These are phyloP conservation scores for Spergularia bocconei DNA, from an alignment of 148 eudicot species.

Conservation along the genomic window DNA sequence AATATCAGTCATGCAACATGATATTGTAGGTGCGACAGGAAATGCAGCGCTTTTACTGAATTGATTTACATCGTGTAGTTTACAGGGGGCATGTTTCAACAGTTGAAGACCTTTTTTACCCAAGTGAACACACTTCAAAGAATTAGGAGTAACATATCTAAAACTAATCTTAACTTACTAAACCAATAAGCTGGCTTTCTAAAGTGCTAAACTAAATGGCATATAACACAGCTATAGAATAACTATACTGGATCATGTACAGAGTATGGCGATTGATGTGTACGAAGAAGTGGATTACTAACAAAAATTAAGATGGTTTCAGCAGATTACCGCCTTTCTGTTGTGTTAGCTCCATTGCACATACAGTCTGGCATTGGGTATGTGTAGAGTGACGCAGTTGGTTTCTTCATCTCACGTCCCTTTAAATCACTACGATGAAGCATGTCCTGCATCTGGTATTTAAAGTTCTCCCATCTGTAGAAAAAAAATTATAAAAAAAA, in stretches of 20 bases:
- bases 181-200: conserved; percentile 14
- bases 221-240: conserved; percentile 23
- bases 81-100: conserved; percentile 14
- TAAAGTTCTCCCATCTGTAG: conserved; percentile 77
- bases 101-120: conserved; percentile 16
- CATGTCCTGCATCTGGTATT: conserved; percentile 76
- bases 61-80: conserved; percentile 27
- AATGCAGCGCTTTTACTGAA: conserved; percentile 6
- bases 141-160: conserved; percentile 23
- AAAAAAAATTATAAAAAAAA: not conserved
- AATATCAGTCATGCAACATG: not conserved
- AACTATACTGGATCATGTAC: conserved; percentile 28
- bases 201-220: conserved; percentile 10
- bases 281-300: not conserved
- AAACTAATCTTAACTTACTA: conserved; percentile 14
- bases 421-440: conserved; percentile 80
- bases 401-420: conserved; percentile 71
- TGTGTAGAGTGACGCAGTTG: conserved; percentile 78
- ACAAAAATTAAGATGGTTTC: conserved; percentile 14
- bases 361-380: conserved; percentile 98
- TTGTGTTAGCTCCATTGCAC: conserved; percentile 53
- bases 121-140: conserved; percentile 22
- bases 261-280: conserved; percentile 15
- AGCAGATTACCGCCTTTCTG: conserved; percentile 30
- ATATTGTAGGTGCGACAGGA: not conserved